These are phyloP conservation scores for Kuraishia floccosa DNA, from an alignment of 805 yeast genomes.

Conservation along the genomic window DNA sequence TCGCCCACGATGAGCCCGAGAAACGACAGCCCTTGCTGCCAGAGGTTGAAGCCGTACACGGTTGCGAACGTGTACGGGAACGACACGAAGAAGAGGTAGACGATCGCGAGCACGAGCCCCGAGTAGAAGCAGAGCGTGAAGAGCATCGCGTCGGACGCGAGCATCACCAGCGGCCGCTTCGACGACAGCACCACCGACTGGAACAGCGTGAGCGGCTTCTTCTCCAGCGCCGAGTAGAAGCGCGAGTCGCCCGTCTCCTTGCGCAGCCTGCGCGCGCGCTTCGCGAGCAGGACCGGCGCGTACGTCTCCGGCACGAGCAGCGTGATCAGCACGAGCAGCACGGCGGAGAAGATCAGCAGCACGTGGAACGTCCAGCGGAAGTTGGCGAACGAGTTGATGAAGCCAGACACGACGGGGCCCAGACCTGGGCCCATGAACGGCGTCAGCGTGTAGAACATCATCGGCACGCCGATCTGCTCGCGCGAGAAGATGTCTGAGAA, in stretches of 20 bases:
- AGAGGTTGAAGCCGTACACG: constrained; percentile 38
- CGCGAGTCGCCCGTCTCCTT: constrained; percentile 24
- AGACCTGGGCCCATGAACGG: constrained; percentile 74
- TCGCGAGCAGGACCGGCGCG: constrained; percentile 50
- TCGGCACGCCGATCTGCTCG: constrained; percentile 52
- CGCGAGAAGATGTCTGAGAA: constrained; percentile 60
- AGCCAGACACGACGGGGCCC: constrained; percentile 66
- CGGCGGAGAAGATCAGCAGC: constrained; percentile 54
- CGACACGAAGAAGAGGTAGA: constrained; percentile 57
- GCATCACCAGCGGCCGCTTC: constrained; percentile 38
- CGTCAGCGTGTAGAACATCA: constrained; percentile 53
- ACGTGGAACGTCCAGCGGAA: constrained; percentile 77
- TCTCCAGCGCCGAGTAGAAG: constrained; percentile 30
- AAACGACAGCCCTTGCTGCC: constrained; percentile 55
- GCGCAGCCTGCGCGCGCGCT: constrained; percentile 40
- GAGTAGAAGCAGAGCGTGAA: constrained; percentile 40
- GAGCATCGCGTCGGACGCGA: constrained; percentile 44
- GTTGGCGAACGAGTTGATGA: constrained; percentile 43
- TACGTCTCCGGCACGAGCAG: constrained; percentile 57
- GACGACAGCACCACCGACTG: constrained; percentile 32
- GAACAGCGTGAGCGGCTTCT: constrained; percentile 19
- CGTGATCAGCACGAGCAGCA: constrained; percentile 35
- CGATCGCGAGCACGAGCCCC: constrained; percentile 45
- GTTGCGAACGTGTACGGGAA: constrained; percentile 47
- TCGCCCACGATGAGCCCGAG: constrained; percentile 45